These are phyloP conservation scores for Anaeromyces robustus DNA, from an alignment of 192 early-diverging fungal species.

Conservation along the genomic window DNA sequence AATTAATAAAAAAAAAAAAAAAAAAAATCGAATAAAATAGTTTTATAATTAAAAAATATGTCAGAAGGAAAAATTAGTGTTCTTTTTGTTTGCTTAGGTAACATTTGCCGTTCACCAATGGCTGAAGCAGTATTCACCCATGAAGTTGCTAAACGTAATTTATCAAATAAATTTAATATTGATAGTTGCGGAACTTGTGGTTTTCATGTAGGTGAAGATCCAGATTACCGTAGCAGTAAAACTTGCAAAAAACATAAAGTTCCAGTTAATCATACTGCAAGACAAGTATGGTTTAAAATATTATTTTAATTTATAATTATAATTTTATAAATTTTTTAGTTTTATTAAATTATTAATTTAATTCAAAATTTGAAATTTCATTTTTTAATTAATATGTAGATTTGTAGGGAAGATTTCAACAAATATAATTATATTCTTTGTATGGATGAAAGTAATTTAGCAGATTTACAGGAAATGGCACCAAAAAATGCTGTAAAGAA, in stretches of 20 bases:
- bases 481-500: not conserved
- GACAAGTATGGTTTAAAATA: constrained; percentile 49
- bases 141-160: constrained; percentile 36
- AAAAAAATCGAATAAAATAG: too few relatives aligned
- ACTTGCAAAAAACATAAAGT: constrained; percentile 58
- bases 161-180: constrained; percentile 43
- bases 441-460: constrained; percentile 51
- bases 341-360: too few relatives aligned
- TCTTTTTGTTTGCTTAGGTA: constrained; percentile 53
- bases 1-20: too few relatives aligned
- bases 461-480: not conserved
- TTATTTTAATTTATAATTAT: too few relatives aligned
- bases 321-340: too few relatives aligned
- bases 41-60: not conserved
- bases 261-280: constrained; percentile 55
- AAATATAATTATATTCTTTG: constrained; percentile 76
- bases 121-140: constrained; percentile 79
- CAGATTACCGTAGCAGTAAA: constrained; percentile 49
- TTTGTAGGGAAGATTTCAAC: constrained; percentile 36
- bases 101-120: constrained; percentile 86
- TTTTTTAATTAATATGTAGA: too few relatives aligned
- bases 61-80: constrained; percentile 15
- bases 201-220: constrained; percentile 60
- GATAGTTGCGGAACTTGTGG: constrained; percentile 76
- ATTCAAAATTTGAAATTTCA: too few relatives aligned